Conservation (phyloP, 2,329 filamentous ascomycete genomes). For the Corynespora cassiicola region DNA sequence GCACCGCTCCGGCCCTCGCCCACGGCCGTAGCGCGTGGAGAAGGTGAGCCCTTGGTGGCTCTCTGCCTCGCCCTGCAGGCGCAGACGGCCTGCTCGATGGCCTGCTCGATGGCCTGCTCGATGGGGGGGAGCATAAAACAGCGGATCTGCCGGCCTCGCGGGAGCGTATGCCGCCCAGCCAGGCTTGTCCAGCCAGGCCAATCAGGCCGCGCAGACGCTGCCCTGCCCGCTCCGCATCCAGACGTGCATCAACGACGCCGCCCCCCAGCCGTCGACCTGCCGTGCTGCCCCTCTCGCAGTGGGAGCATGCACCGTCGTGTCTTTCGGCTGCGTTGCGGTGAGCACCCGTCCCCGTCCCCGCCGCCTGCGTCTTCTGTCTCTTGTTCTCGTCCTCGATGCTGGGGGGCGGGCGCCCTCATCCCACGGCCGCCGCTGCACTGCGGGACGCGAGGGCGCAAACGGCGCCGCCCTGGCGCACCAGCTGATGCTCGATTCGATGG, state of each 20-base stretch:
- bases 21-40: background rate
- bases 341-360: slow-evolving; percentile 1
- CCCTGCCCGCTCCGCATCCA: slow-evolving; percentile 11
- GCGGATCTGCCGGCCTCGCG: slow-evolving; percentile 5
- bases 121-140: too few relatives aligned
- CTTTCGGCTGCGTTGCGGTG: slow-evolving; percentile 8
- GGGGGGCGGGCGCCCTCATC: too few relatives aligned
- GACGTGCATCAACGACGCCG: background rate
- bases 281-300: slow-evolving; percentile 3
- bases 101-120: too few relatives aligned
- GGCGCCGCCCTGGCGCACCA: background rate
- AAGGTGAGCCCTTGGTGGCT: too few relatives aligned
- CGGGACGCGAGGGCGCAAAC: background rate
- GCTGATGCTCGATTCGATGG: slow-evolving; percentile 1
- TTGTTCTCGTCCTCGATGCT: background rate
- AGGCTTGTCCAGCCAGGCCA: slow-evolving; percentile 6
- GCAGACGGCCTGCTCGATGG: background rate
- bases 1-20: background rate
- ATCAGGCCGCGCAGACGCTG: background rate
- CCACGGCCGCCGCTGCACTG: too few relatives aligned
- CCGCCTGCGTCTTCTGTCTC: background rate
- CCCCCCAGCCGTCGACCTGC: background rate
- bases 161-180: slow-evolving; percentile 2
- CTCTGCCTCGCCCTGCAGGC: slow-evolving; percentile 1
- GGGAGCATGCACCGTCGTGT: slow-evolving; percentile 4